Evolutionary conservation across 148 eudicot genomes (phyloP).

Genomic region (Rhododendron williamsianum): DNA sequence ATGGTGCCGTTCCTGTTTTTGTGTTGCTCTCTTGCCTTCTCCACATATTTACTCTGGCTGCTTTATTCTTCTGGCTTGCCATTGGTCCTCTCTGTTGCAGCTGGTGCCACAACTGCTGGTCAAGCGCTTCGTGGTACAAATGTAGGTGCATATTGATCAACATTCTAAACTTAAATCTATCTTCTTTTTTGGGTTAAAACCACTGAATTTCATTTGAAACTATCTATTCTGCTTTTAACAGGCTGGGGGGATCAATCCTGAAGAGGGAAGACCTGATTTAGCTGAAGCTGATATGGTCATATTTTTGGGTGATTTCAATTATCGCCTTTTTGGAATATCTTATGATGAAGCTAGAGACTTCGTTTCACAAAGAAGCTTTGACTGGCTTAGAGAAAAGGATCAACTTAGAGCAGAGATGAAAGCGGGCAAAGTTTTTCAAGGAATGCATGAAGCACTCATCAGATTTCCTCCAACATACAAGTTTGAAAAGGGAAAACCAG

Average conservation of each 20-base stretch:
- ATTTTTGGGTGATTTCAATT: constrained; percentile 87
- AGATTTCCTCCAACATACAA: constrained; percentile 95
- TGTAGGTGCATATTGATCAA: constrained; percentile 38
- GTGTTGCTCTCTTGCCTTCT: constrained; percentile 73
- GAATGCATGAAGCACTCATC: constrained; percentile 92
- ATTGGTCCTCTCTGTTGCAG: constrained; percentile 75
- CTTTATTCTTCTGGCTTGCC: constrained; percentile 78
- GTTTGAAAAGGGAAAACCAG: constrained; percentile 79
- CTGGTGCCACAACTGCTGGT: constrained; percentile 62
- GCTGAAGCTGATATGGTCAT: constrained; percentile 93
- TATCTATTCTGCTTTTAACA: constrained; percentile 22
- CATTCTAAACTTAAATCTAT: neutral
- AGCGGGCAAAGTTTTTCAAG: constrained; percentile 95
- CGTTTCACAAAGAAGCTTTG: constrained; percentile 96
- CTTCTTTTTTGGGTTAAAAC: neutral
- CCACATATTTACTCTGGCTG: constrained; percentile 75
- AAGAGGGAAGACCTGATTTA: constrained; percentile 77
- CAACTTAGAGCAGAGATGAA: constrained; percentile 97
- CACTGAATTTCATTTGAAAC: constrained; percentile 10
- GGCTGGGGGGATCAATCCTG: constrained; percentile 47
- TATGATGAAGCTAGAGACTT: constrained; percentile 98
- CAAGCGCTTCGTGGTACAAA: constrained; percentile 52
- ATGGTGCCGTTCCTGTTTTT: constrained; percentile 61
- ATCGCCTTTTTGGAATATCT: constrained; percentile 93
- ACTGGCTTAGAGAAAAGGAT: constrained; percentile 96